Conservation (phyloP, 2,329 filamentous ascomycete species). For the Beauveria sp. region DNA sequence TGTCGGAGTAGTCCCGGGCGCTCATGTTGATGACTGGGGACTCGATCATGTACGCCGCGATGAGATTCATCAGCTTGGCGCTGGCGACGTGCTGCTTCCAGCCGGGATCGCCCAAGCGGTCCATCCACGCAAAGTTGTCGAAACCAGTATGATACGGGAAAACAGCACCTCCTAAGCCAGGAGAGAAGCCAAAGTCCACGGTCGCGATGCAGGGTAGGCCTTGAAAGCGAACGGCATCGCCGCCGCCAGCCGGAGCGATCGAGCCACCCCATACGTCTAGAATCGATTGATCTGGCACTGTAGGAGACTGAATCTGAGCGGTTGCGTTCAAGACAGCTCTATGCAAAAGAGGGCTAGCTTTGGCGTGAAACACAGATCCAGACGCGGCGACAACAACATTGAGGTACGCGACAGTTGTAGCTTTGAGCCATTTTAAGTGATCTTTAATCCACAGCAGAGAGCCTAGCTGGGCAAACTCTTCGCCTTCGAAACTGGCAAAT, state of each 20-base stretch:
- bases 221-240: slow-evolving; percentile 30
- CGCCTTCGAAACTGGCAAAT: slow-evolving; percentile 63
- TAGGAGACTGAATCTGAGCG: slow-evolving; percentile 49
- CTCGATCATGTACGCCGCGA: slow-evolving; percentile 31
- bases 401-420: slow-evolving; percentile 65
- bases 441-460: slow-evolving; percentile 87
- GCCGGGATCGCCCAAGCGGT: slow-evolving; percentile 61
- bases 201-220: slow-evolving; percentile 61
- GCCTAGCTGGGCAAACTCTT: slow-evolving; percentile 74
- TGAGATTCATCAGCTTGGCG: slow-evolving; percentile 37
- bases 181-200: slow-evolving; percentile 37
- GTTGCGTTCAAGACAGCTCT: slow-evolving; percentile 56
- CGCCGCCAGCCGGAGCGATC: slow-evolving; percentile 52
- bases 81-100: slow-evolving; percentile 54
- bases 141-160: slow-evolving; percentile 82
- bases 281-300: slow-evolving; percentile 33
- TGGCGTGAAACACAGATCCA: slow-evolving; percentile 49
- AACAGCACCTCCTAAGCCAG: slow-evolving; percentile 40
- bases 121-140: slow-evolving; percentile 80
- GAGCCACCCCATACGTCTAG: slow-evolving; percentile 33
- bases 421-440: slow-evolving; percentile 65
- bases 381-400: slow-evolving; percentile 66
- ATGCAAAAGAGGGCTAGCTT: slow-evolving; percentile 61
- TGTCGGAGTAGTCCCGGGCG: slow-evolving; percentile 31
- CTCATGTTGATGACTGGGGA: slow-evolving; percentile 32